Percentiles rank a stretch among this genome's conserved stretches.
Evolutionary conservation across 805 yeast species (phyloP).

Genomic region (Metahyphopichia silvanorum): DNA sequence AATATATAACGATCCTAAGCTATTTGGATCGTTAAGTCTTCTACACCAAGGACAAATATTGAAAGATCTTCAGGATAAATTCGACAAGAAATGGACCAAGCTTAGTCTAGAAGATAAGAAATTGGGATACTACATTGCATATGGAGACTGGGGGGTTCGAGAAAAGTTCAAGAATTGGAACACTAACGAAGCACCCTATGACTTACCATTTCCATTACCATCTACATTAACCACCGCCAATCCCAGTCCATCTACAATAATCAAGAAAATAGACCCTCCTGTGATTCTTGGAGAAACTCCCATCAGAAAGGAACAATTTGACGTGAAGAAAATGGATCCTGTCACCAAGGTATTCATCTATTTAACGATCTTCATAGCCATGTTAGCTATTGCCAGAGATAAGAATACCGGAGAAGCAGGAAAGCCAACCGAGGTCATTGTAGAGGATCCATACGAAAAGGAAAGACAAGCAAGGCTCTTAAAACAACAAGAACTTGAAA

Average conservation of each 20-base stretch:
- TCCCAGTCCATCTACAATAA: conserved; percentile 22
- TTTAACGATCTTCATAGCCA: conserved; percentile 42
- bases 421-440: conserved; percentile 35
- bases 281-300: conserved; percentile 43
- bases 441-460: conserved; percentile 36
- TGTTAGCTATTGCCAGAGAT: conserved; percentile 56
- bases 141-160: conserved; percentile 72
- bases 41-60: conserved; percentile 58
- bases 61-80: conserved; percentile 48
- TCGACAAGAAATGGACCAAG: conserved; percentile 54
- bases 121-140: conserved; percentile 58
- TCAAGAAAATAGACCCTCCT: conserved; percentile 33
- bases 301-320: conserved; percentile 43
- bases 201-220: conserved; percentile 55
- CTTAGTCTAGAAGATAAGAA: conserved; percentile 49
- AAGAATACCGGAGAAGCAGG: conserved; percentile 45
- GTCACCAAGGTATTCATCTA: conserved; percentile 53
- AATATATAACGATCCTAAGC: conserved; percentile 34
- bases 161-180: conserved; percentile 50
- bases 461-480: conserved; percentile 19
- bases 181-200: conserved; percentile 48
- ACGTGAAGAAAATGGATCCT: conserved; percentile 53
- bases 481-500: conserved; percentile 13
- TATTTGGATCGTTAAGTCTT: conserved; percentile 31
- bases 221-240: conserved; percentile 20